Evolutionary conservation across 176 grass and related monocot genomes (phyloP), one percentile per base, ranked within the genome.

Genomic region (Leersia perrieri): DNA sequence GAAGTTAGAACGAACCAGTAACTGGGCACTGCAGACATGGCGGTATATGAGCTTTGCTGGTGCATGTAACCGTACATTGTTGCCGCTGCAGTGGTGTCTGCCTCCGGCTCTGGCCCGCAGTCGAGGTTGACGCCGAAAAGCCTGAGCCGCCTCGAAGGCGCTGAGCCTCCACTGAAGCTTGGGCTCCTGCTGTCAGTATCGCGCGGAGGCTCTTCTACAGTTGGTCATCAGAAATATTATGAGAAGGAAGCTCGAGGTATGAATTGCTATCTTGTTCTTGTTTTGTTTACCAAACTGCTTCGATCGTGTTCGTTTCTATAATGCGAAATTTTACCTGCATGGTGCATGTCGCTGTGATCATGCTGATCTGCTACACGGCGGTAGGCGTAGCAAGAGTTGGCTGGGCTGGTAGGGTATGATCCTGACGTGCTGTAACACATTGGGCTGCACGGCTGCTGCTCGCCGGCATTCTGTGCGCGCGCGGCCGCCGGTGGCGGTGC

Each of bases 111-210:
- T 32, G 89, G 85, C 9, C 78, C 89, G 75, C 89, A 97, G 74
- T 97, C 89, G 28, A 97, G 86, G 82, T 97, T 94, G 76, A 97
- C 94, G 27, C 94, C 94, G 55, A 97, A 97, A 22, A 97, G 73
- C 65, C 94, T 82, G 57, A 97, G 85, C 76, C 80, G 35, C 83
- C 86, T 75, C 26, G 89, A 84, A 2, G 88, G 84, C 12, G 63
- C 79, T 7, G 88, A 81, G 1, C 83, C 81, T 55, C 72, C 73
- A 66, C 77, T 71, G 9, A 75, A 84, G 65, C 86, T 25, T 25
- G 53, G 53, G 53, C n/a, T 84, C 70, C 71, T 74, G 68, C 63
- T 25, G 41, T 87, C 76, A 57, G 53, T 72, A 42, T 84, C 88
- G 55, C 66, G 61, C 20, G 78, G 74, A 64, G 80, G 80, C 58